Conservation (phyloP, 208 protist genomes). For the Trypanosoma avium region DNA sequence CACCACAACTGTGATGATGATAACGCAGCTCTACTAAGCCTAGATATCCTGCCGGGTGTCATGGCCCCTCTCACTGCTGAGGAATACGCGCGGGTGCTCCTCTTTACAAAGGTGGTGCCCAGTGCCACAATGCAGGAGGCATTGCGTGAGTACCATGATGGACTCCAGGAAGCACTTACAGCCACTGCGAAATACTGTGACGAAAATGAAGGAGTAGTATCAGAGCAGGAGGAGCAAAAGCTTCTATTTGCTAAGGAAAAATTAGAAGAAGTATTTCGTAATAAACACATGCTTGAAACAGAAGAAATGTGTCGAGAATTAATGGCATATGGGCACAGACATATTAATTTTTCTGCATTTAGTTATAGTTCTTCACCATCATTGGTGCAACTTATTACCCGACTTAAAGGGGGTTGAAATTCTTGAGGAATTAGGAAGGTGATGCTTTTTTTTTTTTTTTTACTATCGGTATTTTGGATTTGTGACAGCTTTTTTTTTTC, state of each 20-base stretch:
- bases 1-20: too few relatives aligned
- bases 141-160: constrained; percentile 23
- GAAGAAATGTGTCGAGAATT: constrained; percentile 22
- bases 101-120: constrained; percentile 37
- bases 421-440: too few relatives aligned
- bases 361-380: constrained; percentile 32
- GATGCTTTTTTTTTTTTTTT: too few relatives aligned
- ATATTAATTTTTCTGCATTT: constrained; percentile 43
- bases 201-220: too few relatives aligned
- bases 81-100: constrained; percentile 24
- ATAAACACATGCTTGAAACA: constrained; percentile 29
- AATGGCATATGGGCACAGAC: constrained; percentile 23
- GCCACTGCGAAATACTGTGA: too few relatives aligned
- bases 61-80: constrained; percentile 31
- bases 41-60: constrained; percentile 31
- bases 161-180: not conserved
- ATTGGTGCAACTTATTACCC: constrained; percentile 27
- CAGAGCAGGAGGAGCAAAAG: too few relatives aligned
- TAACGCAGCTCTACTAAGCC: too few relatives aligned
- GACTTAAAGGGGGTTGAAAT: constrained; percentile 16
- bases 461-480: too few relatives aligned
- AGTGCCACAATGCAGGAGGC: constrained; percentile 24
- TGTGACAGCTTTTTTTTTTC: too few relatives aligned
- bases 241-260: too few relatives aligned
- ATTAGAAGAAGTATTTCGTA: constrained; percentile 28